phyloP scores from a whole-genome alignment of 768 basidiomycete species.

The Mycena filopes region DNA sequence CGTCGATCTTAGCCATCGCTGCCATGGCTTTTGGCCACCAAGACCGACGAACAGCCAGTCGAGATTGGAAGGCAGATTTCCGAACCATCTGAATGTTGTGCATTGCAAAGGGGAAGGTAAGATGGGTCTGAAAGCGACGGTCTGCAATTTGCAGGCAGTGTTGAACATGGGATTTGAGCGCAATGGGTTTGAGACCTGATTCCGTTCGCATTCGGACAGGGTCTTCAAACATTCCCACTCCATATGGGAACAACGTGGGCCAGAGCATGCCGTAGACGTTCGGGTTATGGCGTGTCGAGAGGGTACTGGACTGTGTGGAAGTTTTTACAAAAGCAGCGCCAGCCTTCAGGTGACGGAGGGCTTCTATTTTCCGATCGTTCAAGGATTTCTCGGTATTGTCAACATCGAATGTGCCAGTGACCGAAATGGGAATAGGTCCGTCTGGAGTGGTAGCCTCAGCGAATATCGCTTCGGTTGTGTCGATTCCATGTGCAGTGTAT shows the following conservation, averaged over 20 bases:
- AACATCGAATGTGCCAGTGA: neutral
- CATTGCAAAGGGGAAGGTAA: slow-evolving; percentile 24
- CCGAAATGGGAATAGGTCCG: neutral
- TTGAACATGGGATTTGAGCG: neutral
- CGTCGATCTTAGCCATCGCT: slow-evolving; percentile 16
- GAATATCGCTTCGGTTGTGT: slow-evolving; percentile 17
- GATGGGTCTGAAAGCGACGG: slow-evolving; percentile 25
- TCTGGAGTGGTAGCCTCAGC: neutral
- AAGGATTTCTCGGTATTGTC: neutral
- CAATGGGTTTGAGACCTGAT: neutral
- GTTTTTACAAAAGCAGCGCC: neutral
- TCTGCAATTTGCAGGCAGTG: slow-evolving; percentile 13
- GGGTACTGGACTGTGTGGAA: neutral
- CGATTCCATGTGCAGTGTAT: slow-evolving; percentile 29
- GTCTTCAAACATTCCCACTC: slow-evolving; percentile 28
- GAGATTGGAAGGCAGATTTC: slow-evolving; percentile 16
- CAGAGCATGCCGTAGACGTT: slow-evolving; percentile 28
- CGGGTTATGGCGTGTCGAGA: slow-evolving; percentile 28
- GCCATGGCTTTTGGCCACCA: slow-evolving; percentile 7
- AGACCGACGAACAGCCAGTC: slow-evolving; percentile 2
- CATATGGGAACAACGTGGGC: slow-evolving; percentile 21
- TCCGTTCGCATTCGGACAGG: neutral
- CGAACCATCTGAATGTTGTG: slow-evolving; percentile 25
- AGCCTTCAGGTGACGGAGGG: neutral
- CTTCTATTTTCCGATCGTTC: neutral